A percentile compares a stretch with the other conserved stretches of the same genome.
Evolutionary conservation across 1,284 basidiomycete species (phyloP).

Genomic region (Prillingera fragicola): DNA sequence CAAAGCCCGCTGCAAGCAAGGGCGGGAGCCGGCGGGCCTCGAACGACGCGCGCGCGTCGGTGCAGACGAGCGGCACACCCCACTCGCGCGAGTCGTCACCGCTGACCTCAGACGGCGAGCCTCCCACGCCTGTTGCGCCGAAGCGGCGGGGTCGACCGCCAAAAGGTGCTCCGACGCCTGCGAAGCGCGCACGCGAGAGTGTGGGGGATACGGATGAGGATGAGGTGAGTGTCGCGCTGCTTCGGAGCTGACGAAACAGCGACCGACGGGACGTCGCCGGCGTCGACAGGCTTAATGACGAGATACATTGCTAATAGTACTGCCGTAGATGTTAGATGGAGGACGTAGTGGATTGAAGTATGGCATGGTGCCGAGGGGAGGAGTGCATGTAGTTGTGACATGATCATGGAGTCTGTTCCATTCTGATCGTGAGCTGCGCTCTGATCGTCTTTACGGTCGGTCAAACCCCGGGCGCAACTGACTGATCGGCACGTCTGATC

Average conservation of each 20-base stretch:
- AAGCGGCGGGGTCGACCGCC: background rate
- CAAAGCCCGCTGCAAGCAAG: background rate
- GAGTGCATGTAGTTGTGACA: too few relatives aligned
- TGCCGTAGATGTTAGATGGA: too few relatives aligned
- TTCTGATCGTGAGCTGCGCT: too few relatives aligned
- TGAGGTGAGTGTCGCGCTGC: background rate
- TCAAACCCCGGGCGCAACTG: too few relatives aligned
- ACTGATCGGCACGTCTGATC: too few relatives aligned
- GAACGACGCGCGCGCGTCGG: slow-evolving; percentile 1
- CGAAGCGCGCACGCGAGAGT: slow-evolving; percentile 6
- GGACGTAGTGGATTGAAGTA: too few relatives aligned
- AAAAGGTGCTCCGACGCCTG: background rate
- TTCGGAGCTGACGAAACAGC: slow-evolving; percentile 1
- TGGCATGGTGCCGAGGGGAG: too few relatives aligned
- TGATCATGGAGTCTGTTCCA: too few relatives aligned
- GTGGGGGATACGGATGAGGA: slow-evolving; percentile 7
- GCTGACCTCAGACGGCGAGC: slow-evolving; percentile 2
- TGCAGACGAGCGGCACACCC: background rate
- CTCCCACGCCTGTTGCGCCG: background rate
- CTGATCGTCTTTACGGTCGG: too few relatives aligned
- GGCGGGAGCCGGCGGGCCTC: background rate
- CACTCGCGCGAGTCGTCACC: background rate
- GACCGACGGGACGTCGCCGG: slow-evolving; percentile 4
- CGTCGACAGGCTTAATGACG: slow-evolving; percentile 5
- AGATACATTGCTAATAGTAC: too few relatives aligned